Conservation (phyloP, 257 asterid genomes). For the Primulina eburnea region DNA sequence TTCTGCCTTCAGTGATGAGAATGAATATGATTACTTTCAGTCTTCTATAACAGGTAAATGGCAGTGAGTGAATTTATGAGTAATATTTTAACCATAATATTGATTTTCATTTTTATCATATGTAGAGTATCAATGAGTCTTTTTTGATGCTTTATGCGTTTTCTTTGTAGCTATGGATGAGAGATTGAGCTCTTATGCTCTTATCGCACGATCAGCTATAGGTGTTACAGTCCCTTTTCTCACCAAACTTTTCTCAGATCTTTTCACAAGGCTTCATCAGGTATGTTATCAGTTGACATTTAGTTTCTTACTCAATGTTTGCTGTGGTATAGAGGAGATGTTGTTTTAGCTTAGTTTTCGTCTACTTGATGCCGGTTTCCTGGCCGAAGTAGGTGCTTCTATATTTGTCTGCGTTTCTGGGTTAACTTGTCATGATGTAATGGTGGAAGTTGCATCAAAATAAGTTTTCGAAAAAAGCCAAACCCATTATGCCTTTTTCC, state of each 20-base stretch:
- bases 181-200: conserved; percentile 91
- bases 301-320: background rate
- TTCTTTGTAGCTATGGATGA: conserved; percentile 89
- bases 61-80: conserved; percentile 12
- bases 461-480: too few relatives aligned
- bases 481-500: too few relatives aligned
- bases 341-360: background rate
- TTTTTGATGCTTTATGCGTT: conserved; percentile 27
- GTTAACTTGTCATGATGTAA: too few relatives aligned
- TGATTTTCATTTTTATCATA: conserved; percentile 20
- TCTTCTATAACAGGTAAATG: conserved; percentile 74
- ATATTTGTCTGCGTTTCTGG: too few relatives aligned
- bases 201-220: conserved; percentile 91
- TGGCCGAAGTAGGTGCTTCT: too few relatives aligned
- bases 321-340: conserved; percentile 11
- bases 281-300: conserved; percentile 29
- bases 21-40: conserved; percentile 59
- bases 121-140: conserved; percentile 10
- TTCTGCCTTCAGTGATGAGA: conserved; percentile 67
- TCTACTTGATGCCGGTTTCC: too few relatives aligned
- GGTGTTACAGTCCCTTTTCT: conserved; percentile 66
- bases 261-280: conserved; percentile 73
- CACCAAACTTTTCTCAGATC: conserved; percentile 60
- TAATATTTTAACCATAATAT: background rate
- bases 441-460: too few relatives aligned